phyloP scores from a whole-genome alignment of 2,329 filamentous ascomycete species.

The Didymella glomerata region DNA sequence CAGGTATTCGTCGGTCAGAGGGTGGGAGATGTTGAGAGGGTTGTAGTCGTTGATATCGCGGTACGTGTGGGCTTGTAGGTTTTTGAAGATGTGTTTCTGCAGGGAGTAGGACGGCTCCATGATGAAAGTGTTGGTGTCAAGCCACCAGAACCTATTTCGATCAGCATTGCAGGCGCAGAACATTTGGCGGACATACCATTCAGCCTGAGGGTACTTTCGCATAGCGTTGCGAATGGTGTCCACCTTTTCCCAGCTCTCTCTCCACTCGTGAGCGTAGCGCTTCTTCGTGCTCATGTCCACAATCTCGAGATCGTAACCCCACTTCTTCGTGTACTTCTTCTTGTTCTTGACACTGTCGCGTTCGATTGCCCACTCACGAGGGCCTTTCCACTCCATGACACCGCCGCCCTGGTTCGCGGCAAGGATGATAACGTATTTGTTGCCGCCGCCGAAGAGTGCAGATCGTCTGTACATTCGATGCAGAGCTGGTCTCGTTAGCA shows the following conservation, averaged over 20 bases:
- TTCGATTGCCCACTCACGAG: constrained; percentile 97
- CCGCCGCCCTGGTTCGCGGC: constrained; percentile 94
- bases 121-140: constrained; percentile 95
- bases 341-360: constrained; percentile 96
- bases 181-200: constrained; percentile 73
- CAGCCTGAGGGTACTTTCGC: constrained; percentile 91
- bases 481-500: constrained; percentile 58
- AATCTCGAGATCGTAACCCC: constrained; percentile 96
- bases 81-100: constrained; percentile 87
- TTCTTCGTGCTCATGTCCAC: constrained; percentile 99
- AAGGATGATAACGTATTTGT: constrained; percentile 91
- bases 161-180: constrained; percentile 35
- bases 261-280: constrained; percentile 97
- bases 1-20: constrained; percentile 75
- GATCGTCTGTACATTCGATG: constrained; percentile 73
- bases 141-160: constrained; percentile 92
- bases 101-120: constrained; percentile 95
- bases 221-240: constrained; percentile 89
- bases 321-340: constrained; percentile 81
- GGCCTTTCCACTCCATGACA: constrained; percentile 99
- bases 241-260: constrained; percentile 99
- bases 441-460: constrained; percentile 79
- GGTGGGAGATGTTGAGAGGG: constrained; percentile 91
- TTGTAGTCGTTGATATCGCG: constrained; percentile 98
- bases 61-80: constrained; percentile 77